Conservation (phyloP, 1,139 yeast species). For the Kurtzmaniella natalensis region DNA sequence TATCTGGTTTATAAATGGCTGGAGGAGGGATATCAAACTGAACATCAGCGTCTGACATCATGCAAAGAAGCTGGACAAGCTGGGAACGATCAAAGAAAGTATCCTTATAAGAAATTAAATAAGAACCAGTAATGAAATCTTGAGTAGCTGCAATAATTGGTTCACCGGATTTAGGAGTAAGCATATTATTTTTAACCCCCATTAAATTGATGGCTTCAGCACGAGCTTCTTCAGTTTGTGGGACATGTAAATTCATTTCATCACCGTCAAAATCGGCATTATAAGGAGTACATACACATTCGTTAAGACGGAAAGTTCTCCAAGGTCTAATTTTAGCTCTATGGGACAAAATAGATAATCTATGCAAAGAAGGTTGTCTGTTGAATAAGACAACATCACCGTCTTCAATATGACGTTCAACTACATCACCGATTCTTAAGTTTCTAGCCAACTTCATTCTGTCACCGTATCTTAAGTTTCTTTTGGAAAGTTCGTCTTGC, state of each 20-base stretch:
- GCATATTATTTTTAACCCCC: constrained; percentile 94
- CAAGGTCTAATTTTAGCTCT: constrained; percentile 96
- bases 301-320: constrained; percentile 96
- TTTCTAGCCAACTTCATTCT: constrained; percentile 71
- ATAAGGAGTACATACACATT: constrained; percentile 98
- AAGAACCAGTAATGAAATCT: constrained; percentile 97
- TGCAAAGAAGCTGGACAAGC: constrained; percentile 74
- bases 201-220: constrained; percentile 96
- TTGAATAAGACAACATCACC: constrained; percentile 95
- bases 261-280: constrained; percentile 99
- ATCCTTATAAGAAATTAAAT: constrained; percentile 87
- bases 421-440: constrained; percentile 83
- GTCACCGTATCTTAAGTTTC: constrained; percentile 89
- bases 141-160: constrained; percentile 99
- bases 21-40: constrained; percentile 97
- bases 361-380: constrained; percentile 96
- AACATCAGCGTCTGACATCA: constrained; percentile 91
- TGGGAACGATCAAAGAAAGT: constrained; percentile 87
- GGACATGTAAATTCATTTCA: constrained; percentile 98
- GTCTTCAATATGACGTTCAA: constrained; percentile 97
- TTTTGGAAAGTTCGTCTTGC: constrained; percentile 77
- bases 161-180: constrained; percentile 97
- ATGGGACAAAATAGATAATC: constrained; percentile 91
- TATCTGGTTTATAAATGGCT: constrained; percentile 81
- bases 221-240: constrained; percentile 98